A percentile compares a stretch with the other conserved stretches of the same genome.
Evolutionary conservation across 2,329 filamentous ascomycete genomes (phyloP).

Genomic region (Colletotrichum coccodes): DNA sequence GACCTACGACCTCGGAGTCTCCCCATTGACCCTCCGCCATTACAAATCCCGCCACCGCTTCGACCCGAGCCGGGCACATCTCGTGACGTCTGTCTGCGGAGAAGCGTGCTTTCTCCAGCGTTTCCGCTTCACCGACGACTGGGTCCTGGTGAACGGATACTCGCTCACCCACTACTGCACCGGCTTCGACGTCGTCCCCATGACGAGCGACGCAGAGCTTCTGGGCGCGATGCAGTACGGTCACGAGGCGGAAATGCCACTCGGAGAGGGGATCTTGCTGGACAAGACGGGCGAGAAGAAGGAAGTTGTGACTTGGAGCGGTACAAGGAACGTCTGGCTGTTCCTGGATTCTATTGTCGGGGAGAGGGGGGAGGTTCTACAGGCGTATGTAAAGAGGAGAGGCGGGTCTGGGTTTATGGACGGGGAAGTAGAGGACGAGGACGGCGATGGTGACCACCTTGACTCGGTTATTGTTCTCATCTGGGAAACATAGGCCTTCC

Average conservation of each 20-base stretch:
- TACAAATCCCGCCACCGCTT: constrained; percentile 49
- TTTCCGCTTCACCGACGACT: constrained; percentile 56
- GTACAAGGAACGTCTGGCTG: constrained; percentile 50
- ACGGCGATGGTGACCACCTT: constrained; percentile 40
- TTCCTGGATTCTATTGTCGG: constrained; percentile 51
- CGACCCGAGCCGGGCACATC: constrained; percentile 51
- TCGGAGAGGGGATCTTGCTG: constrained; percentile 44
- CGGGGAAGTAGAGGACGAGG: constrained; percentile 30
- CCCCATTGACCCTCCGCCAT: constrained; percentile 53
- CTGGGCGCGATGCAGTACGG: constrained; percentile 25
- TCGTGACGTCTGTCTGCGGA: constrained; percentile 54
- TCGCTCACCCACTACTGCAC: constrained; percentile 55
- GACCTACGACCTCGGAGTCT: constrained; percentile 51
- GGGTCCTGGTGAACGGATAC: constrained; percentile 59
- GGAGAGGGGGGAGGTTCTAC: constrained; percentile 53
- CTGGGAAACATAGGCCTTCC: constrained; percentile 43
- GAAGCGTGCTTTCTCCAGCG: constrained; percentile 59
- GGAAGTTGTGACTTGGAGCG: constrained; percentile 47
- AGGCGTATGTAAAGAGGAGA: constrained; percentile 54
- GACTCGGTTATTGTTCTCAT: constrained; percentile 54
- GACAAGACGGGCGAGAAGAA: constrained; percentile 41
- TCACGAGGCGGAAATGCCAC: constrained; percentile 24
- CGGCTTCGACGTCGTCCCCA: constrained; percentile 40
- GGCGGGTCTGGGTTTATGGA: constrained; percentile 9
- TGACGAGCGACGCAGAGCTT: constrained; percentile 14